These are phyloP conservation scores for Ciborinia camelliae DNA, from an alignment of 2,329 filamentous ascomycete genomes.

Conservation along the genomic window DNA sequence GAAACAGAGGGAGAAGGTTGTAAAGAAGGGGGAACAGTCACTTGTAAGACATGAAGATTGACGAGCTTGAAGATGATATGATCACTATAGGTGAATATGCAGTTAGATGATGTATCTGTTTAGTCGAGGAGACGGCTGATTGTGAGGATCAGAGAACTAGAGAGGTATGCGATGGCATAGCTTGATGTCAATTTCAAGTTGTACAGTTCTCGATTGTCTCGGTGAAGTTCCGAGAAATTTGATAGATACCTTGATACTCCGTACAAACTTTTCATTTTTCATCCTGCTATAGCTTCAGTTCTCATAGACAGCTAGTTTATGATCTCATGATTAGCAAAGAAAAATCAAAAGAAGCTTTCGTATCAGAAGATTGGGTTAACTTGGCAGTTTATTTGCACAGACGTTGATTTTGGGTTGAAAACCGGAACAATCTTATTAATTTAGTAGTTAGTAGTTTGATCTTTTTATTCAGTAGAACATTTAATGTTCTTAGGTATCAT, in stretches of 20 bases:
- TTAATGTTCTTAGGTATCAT: neutral
- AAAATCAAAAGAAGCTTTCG: slow-evolving; percentile 7
- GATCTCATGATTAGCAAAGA: neutral
- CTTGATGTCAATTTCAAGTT: neutral
- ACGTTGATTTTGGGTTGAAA: slow-evolving; percentile 32
- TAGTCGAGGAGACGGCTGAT: slow-evolving; percentile 6
- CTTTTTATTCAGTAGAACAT: neutral
- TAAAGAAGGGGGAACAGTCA: neutral
- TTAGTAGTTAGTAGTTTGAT: neutral
- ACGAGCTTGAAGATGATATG: neutral
- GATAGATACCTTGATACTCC: neutral
- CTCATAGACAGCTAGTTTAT: neutral
- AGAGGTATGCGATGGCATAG: neutral
- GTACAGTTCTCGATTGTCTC: neutral
- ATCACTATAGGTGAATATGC: neutral
- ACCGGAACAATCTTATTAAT: neutral
- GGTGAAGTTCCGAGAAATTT: neutral
- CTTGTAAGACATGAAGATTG: neutral
- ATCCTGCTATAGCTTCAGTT: neutral
- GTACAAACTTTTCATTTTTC: neutral
- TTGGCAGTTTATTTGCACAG: slow-evolving; percentile 25
- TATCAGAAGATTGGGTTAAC: slow-evolving; percentile 8
- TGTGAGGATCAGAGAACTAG: neutral
- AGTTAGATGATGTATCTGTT: neutral
- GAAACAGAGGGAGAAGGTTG: neutral